phyloP scores from a whole-genome alignment of 371 early-diverging fungal genomes.

The Parasitella parasitica region DNA sequence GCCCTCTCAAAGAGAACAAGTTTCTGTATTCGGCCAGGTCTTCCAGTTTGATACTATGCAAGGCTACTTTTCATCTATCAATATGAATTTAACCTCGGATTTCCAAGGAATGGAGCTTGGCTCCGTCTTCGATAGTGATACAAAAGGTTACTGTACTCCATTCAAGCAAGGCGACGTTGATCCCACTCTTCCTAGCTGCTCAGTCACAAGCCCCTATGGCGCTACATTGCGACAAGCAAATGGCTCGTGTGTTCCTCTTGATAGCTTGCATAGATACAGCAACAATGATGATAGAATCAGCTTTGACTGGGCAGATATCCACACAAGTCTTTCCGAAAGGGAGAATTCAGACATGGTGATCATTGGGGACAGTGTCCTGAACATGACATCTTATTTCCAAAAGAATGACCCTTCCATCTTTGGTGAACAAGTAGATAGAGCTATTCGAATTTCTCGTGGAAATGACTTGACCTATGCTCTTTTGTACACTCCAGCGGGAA shows the following conservation, averaged over 20 bases:
- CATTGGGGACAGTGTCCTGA: slow-evolving; percentile 4
- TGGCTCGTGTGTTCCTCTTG: slow-evolving; percentile 11
- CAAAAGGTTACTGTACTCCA: slow-evolving; percentile 32
- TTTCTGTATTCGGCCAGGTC: slow-evolving; percentile 49
- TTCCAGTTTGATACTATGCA: slow-evolving; percentile 38
- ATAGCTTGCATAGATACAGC: background rate
- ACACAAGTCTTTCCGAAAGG: background rate
- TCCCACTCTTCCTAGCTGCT: slow-evolving; percentile 30
- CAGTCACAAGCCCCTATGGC: slow-evolving; percentile 29
- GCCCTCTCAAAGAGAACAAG: slow-evolving; percentile 23
- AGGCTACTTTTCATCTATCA: slow-evolving; percentile 30
- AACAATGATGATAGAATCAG: slow-evolving; percentile 6
- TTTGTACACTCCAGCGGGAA: slow-evolving; percentile 33
- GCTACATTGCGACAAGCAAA: background rate
- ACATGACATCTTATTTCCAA: slow-evolving; percentile 1
- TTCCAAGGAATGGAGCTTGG: slow-evolving; percentile 50
- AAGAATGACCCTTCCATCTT: slow-evolving; percentile 15
- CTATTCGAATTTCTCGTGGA: slow-evolving; percentile 29
- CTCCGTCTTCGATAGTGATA: slow-evolving; percentile 49
- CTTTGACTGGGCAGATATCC: slow-evolving; percentile 25
- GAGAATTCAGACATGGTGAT: slow-evolving; percentile 2
- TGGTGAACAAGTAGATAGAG: slow-evolving; percentile 34
- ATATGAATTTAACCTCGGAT: slow-evolving; percentile 38
- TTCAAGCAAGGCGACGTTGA: slow-evolving; percentile 23
- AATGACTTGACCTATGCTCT: slow-evolving; percentile 50